Evolutionary conservation across 345 rosid genomes (phyloP).

Genomic region (Raphanus raphanistrum): DNA sequence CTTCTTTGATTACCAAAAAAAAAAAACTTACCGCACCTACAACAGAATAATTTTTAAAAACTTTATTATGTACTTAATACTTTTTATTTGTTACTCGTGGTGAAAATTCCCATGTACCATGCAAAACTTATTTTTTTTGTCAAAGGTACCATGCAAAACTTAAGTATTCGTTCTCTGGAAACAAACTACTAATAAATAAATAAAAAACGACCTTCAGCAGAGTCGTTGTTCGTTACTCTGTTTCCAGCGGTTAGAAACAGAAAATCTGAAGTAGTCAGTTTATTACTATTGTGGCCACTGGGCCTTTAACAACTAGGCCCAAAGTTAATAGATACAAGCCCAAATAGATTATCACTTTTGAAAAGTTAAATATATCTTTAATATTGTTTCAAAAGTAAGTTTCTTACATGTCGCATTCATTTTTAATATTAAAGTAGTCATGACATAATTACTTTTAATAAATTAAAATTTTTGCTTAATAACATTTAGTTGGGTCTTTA

Average conservation of each 20-base stretch:
- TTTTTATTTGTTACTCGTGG: neutral
- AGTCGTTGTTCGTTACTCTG: neutral
- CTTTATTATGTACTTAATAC: neutral
- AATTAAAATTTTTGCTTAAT: no score
- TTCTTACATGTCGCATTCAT: no score
- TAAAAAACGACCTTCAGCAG: neutral
- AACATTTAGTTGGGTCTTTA: no score
- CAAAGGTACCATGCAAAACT: neutral
- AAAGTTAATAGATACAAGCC: slow-evolving; percentile 1
- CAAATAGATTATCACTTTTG: no score
- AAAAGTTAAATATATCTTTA: no score
- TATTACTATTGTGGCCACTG: neutral
- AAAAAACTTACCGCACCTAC: neutral
- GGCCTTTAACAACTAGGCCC: slow-evolving; percentile 3
- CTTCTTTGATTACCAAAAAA: no score
- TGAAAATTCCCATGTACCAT: neutral
- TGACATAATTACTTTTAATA: no score
- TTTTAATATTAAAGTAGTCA: no score
- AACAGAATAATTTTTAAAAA: neutral
- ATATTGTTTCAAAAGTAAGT: no score
- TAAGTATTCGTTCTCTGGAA: neutral
- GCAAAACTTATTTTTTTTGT: neutral
- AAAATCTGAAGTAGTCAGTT: neutral
- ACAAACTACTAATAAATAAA: neutral
- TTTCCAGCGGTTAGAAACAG: slow-evolving; percentile 11